Conservation (phyloP, 306 rosid genomes). For the Vigna hirtella region DNA sequence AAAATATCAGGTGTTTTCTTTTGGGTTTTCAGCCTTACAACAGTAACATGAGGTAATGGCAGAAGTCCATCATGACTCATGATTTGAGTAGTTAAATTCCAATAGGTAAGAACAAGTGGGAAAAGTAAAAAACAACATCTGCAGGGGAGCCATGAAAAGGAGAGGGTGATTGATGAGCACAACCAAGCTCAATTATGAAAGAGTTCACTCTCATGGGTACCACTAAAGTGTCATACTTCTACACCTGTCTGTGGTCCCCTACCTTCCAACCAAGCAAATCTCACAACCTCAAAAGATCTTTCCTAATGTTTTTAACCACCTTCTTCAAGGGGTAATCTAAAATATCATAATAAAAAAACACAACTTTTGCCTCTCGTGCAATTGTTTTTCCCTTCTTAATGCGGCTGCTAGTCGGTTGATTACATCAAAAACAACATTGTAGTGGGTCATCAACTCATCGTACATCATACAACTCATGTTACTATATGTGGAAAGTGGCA, state of each 20-base stretch:
- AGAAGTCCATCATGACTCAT: conserved; percentile 29
- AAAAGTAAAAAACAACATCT: conserved; percentile 54
- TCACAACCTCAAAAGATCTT: conserved; percentile 50
- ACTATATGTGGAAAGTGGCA: conserved; percentile 15
- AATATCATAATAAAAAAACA: too few relatives aligned
- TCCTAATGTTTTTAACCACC: not conserved
- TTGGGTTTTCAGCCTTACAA: conserved; percentile 26
- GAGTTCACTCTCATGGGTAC: conserved; percentile 54
- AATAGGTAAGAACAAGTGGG: conserved; percentile 48
- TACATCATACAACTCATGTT: not conserved
- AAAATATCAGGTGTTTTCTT: conserved; percentile 32
- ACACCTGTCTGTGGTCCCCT: conserved; percentile 71
- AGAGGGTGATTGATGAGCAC: conserved; percentile 54
- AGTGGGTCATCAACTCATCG: conserved; percentile 1
- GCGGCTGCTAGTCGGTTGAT: conserved; percentile 42
- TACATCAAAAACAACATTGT: not conserved
- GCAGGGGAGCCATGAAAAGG: conserved; percentile 55
- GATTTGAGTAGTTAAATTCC: conserved; percentile 43
- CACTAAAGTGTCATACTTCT: conserved; percentile 58
- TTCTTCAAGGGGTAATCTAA: not conserved
- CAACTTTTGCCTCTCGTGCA: conserved; percentile 34
- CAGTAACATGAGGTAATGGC: conserved; percentile 31
- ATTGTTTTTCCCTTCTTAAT: conserved; percentile 46
- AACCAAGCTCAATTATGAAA: conserved; percentile 62
- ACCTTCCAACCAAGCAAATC: conserved; percentile 45